Conservation (phyloP, 495 filamentous ascomycete genomes). For the Annulohypoxylon bovei region DNA sequence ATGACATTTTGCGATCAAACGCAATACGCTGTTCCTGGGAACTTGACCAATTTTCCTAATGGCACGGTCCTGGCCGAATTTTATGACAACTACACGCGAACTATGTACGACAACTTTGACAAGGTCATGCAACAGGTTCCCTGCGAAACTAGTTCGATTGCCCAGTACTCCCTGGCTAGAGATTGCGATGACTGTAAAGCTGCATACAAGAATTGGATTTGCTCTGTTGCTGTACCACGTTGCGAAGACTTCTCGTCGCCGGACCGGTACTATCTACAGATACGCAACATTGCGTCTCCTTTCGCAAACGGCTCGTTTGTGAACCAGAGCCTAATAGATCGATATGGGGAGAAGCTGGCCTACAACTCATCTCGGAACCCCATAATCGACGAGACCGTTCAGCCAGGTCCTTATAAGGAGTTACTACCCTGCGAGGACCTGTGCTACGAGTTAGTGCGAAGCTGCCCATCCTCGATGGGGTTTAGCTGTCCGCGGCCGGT, state of each 20-base stretch:
- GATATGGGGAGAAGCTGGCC: conserved; percentile 35
- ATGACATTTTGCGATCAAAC: conserved; percentile 85
- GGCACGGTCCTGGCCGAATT: conserved; percentile 63
- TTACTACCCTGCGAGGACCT: conserved; percentile 84
- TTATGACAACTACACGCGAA: conserved; percentile 73
- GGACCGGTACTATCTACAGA: conserved; percentile 62
- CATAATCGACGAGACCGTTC: conserved; percentile 73
- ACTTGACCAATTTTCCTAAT: conserved; percentile 64
- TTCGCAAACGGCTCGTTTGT: conserved; percentile 74
- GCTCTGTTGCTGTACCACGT: conserved; percentile 88
- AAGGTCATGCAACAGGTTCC: conserved; percentile 84
- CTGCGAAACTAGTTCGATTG: conserved; percentile 74
- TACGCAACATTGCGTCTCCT: conserved; percentile 71
- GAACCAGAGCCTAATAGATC: conserved; percentile 42
- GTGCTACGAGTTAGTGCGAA: conserved; percentile 83
- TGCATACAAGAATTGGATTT: conserved; percentile 95
- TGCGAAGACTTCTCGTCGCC: conserved; percentile 81
- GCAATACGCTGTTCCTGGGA: conserved; percentile 89
- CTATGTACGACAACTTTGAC: conserved; percentile 76
- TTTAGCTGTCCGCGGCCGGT: conserved; percentile 78
- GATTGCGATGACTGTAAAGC: conserved; percentile 77
- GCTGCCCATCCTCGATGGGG: conserved; percentile 79
- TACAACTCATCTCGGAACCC: conserved; percentile 70
- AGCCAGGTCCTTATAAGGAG: conserved; percentile 94
- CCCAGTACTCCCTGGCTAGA: conserved; percentile 81